Evolutionary conservation across 345 rosid genomes (phyloP).

Genomic region (Eucalyptus victrix): DNA sequence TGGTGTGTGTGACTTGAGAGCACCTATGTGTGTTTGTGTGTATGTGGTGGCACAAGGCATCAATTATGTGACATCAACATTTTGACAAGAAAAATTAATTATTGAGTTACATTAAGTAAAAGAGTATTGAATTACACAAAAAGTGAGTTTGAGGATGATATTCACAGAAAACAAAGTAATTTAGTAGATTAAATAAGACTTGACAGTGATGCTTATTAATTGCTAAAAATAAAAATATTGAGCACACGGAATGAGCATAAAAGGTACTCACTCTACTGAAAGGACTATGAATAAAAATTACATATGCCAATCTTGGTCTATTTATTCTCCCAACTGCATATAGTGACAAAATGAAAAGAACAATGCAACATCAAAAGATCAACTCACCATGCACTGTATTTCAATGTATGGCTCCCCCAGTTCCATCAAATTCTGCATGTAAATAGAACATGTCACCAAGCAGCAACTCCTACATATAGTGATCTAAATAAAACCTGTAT

Average conservation of each 20-base stretch:
- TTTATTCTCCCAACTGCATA: not conserved
- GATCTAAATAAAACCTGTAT: not conserved
- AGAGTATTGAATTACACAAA: not conserved
- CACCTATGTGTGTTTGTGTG: not conserved
- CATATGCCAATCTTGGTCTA: not conserved
- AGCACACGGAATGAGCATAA: not conserved
- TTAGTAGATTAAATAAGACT: not conserved
- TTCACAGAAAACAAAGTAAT: not conserved
- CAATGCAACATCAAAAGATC: not conserved
- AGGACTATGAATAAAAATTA: not conserved
- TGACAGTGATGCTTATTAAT: not conserved
- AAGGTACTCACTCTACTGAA: not conserved
- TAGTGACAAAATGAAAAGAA: not conserved
- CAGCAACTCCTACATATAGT: not conserved
- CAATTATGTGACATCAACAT: not conserved
- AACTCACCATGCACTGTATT: not conserved
- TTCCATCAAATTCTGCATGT: not conserved
- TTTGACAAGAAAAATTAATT: not conserved
- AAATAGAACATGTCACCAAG: not conserved
- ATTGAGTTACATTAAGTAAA: not conserved
- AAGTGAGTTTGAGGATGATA: not conserved
- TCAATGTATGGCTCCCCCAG: not conserved
- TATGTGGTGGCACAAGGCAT: not conserved
- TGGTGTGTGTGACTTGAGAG: not conserved
- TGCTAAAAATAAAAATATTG: not conserved